Evolutionary conservation across 2,329 filamentous ascomycete species (phyloP), one percentile per base, ranked within the genome.

Genomic region (Fusarium papillatum): DNA sequence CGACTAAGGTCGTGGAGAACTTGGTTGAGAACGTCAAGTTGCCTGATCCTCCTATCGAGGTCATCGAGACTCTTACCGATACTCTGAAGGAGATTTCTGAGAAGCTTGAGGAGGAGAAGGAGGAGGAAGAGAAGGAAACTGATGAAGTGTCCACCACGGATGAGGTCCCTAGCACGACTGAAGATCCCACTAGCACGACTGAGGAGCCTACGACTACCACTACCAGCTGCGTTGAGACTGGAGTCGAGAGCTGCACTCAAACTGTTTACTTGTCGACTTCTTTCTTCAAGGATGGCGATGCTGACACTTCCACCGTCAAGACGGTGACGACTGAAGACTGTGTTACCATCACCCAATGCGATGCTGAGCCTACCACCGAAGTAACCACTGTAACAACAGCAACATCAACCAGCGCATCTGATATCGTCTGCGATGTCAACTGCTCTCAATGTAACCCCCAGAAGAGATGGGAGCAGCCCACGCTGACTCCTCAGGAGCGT

Each of bases 81-180:
- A 70, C 68, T 17, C 70, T 73, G 6, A 70, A 70, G 13, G 70
- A 73, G n/a, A 68, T 73, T 13, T 64, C 63, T 11, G 59, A 64
- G 10, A 60, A 65, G 64, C 63, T 62, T 11, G 64, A 66, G n/a
- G 50, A 70, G 31, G 68, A 72, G 19, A 62, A 70, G 31, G 53
- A 67, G n/a, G 57, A 57, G 6, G 34, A 68, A 31, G 39, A 62
- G 26, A 31, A 62, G 24, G 24, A 62, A 9, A 41, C 59, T 3
- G 38, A 62, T 5, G 38, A 62, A 7, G 10, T 31, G 0, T 62
- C 59, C 2, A 31, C 59, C 0, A 41, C 59, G 7, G 59, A 62
- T 10, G 19, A 43, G 38, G 36, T 2, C 7, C 29, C 36, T 3
- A 41, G 36, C 22, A 60, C 36, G 5, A 50, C 55, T 9, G 55